phyloP scores from a whole-genome alignment of 176 grass and related monocot genomes.

The Miscanthus lutarioriparius region DNA sequence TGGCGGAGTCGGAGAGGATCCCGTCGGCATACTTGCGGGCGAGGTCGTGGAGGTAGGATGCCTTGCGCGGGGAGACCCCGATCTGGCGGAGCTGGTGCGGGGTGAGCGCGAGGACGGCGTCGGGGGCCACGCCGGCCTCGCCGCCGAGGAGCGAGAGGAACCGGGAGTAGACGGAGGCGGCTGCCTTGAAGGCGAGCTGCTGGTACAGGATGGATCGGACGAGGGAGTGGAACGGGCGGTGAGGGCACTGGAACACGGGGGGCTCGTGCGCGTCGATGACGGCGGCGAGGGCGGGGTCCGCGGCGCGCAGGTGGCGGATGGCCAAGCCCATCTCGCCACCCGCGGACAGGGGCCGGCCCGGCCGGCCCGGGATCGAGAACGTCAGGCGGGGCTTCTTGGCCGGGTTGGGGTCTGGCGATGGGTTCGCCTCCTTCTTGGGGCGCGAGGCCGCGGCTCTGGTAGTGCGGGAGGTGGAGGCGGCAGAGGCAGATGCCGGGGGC shows the following conservation, averaged over 20 bases:
- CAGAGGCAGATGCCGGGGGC: background rate
- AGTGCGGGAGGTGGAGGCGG: constrained; percentile 17
- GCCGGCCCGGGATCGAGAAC: constrained; percentile 40
- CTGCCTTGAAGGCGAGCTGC: constrained; percentile 95
- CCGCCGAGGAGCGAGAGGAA: constrained; percentile 80
- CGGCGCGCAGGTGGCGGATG: constrained; percentile 62
- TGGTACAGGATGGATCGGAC: constrained; percentile 92
- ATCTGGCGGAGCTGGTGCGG: constrained; percentile 89
- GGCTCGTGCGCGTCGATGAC: constrained; percentile 80
- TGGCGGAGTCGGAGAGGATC: constrained; percentile 75
- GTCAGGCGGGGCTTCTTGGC: constrained; percentile 45
- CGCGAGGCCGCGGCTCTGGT: background rate
- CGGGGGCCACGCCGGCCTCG: constrained; percentile 69
- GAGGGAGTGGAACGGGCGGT: constrained; percentile 89
- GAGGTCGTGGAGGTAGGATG: constrained; percentile 91
- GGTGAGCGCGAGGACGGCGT: constrained; percentile 80
- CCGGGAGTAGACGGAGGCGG: constrained; percentile 76
- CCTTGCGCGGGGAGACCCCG: constrained; percentile 88
- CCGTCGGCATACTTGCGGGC: constrained; percentile 75
- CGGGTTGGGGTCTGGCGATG: constrained; percentile 8
- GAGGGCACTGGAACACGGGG: constrained; percentile 77
- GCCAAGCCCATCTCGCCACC: constrained; percentile 65
- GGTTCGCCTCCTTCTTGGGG: constrained; percentile 24
- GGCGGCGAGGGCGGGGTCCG: constrained; percentile 52
- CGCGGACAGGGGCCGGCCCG: constrained; percentile 65